These are phyloP conservation scores for Primulina huaijiensis DNA, from an alignment of 257 asterid species.

Conservation along the genomic window DNA sequence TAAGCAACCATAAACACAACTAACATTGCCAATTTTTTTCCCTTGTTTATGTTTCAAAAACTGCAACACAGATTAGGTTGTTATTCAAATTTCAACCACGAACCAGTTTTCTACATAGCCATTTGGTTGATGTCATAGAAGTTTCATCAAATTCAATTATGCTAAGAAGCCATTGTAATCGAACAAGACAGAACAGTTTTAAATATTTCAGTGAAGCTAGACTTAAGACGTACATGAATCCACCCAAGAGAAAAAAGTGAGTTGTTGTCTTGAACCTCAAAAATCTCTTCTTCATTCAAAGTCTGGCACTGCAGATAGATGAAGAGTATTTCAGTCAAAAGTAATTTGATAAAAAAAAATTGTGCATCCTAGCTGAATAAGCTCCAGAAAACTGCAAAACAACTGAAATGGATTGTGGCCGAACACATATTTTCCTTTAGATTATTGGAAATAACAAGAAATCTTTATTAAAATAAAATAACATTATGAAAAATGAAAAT, in stretches of 20 bases:
- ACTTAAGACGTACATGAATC: slow-evolving; percentile 48
- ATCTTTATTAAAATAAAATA: not conserved
- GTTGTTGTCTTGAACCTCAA: slow-evolving; percentile 48
- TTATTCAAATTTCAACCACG: too few species aligned
- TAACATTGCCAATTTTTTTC: too few species aligned
- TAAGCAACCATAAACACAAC: too few species aligned
- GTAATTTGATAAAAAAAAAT: not conserved
- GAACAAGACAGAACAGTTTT: not conserved
- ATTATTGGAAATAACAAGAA: not conserved
- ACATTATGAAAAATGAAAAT: not conserved
- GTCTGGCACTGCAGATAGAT: slow-evolving; percentile 46
- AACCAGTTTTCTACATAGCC: too few species aligned
- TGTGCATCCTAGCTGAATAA: not conserved
- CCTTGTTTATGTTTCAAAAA: too few species aligned
- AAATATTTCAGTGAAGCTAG: not conserved
- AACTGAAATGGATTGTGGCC: too few species aligned
- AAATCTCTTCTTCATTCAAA: slow-evolving; percentile 56
- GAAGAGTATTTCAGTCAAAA: not conserved
- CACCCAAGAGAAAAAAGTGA: slow-evolving; percentile 55
- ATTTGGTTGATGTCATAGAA: too few species aligned
- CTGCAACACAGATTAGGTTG: too few species aligned
- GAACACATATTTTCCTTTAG: not conserved
- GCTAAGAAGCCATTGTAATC: not conserved
- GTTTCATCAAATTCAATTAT: too few species aligned
- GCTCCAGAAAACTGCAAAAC: not conserved